Conservation (phyloP, 2,329 filamentous ascomycete species). For the Gliomastix tumulicola region DNA sequence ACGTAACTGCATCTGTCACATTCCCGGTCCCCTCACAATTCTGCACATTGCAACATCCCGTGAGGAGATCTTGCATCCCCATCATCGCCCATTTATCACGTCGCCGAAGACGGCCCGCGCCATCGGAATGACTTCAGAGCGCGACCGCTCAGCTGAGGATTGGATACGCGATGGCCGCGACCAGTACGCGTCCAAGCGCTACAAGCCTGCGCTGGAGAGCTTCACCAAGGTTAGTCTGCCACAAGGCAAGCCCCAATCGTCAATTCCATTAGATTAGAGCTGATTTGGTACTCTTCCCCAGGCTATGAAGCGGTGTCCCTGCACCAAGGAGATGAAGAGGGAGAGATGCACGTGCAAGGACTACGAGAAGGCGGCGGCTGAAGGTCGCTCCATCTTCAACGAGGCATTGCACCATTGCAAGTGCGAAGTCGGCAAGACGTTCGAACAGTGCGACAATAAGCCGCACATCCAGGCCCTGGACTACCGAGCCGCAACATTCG, state of each 20-base stretch:
- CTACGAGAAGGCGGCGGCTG: constrained; percentile 22
- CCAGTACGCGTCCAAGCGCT: constrained; percentile 4
- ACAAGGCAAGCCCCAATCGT: too few relatives aligned
- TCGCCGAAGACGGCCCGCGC: background rate
- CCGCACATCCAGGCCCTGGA: constrained; percentile 32
- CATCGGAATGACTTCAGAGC: constrained; percentile 1
- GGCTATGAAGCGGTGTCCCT: constrained; percentile 28
- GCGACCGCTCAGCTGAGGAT: constrained; percentile 3
- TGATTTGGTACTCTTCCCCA: constrained; percentile 9
- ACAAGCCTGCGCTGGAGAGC: constrained; percentile 6
- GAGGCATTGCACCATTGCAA: constrained; percentile 32
- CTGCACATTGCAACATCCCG: background rate
- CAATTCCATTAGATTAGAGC: too few relatives aligned
- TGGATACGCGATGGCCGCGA: constrained; percentile 5
- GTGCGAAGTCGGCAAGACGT: constrained; percentile 25
- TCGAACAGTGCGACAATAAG: constrained; percentile 28
- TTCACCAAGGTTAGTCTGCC: constrained; percentile 8
- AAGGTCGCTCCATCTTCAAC: constrained; percentile 28
- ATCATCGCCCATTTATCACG: background rate
- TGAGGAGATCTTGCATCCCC: background rate
- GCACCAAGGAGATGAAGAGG: constrained; percentile 22
- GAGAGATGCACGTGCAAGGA: constrained; percentile 31
- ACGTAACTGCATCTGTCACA: too few relatives aligned
- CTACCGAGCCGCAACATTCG: constrained; percentile 31
- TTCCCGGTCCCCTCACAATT: too few relatives aligned